Base-by-base conservation (phyloP, 495 filamentous ascomycete species). In the Chaetomium tenue region DNA sequence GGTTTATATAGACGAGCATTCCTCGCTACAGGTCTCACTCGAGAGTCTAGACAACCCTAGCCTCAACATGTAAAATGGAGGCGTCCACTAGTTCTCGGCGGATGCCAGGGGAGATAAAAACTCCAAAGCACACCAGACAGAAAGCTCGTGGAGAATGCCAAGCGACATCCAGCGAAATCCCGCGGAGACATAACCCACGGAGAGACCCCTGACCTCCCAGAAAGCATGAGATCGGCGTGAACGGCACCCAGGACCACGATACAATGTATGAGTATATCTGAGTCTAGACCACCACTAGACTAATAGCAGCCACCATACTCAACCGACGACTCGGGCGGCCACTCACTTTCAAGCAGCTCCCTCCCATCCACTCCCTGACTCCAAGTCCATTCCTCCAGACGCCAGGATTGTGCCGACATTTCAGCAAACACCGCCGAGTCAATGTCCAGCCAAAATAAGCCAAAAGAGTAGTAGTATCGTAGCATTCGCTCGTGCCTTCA, bases 331-430 rank as follows among this genome's bases (percentile, higher is more conserved):
- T 39, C 30, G 22, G 48, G 18, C n/a, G 11, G 50, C 57, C 63
- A 53, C 48, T 65, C 55, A 61, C 48, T 61, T 55, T 56, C 50
- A 61, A 52, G 48, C 63, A 25, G 20, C 39, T 23, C 56, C 20
- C 28, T 6, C 28, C 46, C 22, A 39, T 15, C 1, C n/a, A 40
- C 53, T 40, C 53, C 53, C 20, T 56, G 30, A 39, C 53, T 56
- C 23, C 42, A 47, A 12, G 40, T 23, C 57, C 57, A 59, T 47
- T 47, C 42, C 57, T 59, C 9, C 25, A 13, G 9, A 25, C 25
- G 40, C 42, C 42, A 47, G 8, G 18, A 4, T 15, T 23, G 39
- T 26, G 42, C 33, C 23, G 39, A 52, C 47, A 52, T 20, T 18
- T 42, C 33, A 37, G 33, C 48, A 46, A 46, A 42, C 30, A 37